Evolutionary conservation across 805 yeast genomes (phyloP).

Genomic region (Teunomyces gatunensis): DNA sequence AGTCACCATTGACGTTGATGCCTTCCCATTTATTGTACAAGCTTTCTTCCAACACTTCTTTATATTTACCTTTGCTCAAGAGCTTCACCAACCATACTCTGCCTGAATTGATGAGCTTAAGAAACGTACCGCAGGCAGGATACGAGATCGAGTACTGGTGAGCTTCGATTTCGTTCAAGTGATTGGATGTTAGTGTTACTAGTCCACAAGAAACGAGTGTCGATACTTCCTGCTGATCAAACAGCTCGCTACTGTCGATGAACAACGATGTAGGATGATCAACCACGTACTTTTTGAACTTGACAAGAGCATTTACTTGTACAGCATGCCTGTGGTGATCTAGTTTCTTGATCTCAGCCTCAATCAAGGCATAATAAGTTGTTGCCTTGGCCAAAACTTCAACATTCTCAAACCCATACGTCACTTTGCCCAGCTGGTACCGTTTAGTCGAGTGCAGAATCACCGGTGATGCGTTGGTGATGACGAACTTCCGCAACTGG

Average conservation of each 20-base stretch:
- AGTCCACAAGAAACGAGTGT: conserved; percentile 40
- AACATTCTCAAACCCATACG: conserved; percentile 44
- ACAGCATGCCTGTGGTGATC: conserved; percentile 7
- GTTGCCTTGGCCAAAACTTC: conserved; percentile 33
- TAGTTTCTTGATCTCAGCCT: conserved; percentile 8
- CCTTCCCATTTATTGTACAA: conserved; percentile 48
- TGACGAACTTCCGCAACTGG: conserved; percentile 36
- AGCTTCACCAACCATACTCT: conserved; percentile 43
- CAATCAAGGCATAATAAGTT: conserved; percentile 20
- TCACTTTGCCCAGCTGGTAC: conserved; percentile 33
- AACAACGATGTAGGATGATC: conserved; percentile 28
- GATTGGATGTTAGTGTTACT: conserved; percentile 45
- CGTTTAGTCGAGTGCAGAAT: conserved; percentile 35
- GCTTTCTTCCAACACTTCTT: conserved; percentile 43
- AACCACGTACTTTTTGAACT: conserved; percentile 20
- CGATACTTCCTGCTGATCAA: conserved; percentile 25
- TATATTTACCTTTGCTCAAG: conserved; percentile 34
- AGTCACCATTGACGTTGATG: conserved; percentile 17
- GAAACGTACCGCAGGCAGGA: conserved; percentile 50
- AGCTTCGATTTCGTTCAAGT: conserved; percentile 39
- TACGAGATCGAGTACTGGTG: conserved; percentile 42
- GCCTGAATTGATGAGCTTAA: conserved; percentile 44
- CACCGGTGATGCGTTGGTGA: conserved; percentile 44
- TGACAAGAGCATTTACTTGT: conserved; percentile 15
- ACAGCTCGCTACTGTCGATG: conserved; percentile 16